Evolutionary conservation across 2,329 filamentous ascomycete species (phyloP).

Genomic region (Amphichorda felina): DNA sequence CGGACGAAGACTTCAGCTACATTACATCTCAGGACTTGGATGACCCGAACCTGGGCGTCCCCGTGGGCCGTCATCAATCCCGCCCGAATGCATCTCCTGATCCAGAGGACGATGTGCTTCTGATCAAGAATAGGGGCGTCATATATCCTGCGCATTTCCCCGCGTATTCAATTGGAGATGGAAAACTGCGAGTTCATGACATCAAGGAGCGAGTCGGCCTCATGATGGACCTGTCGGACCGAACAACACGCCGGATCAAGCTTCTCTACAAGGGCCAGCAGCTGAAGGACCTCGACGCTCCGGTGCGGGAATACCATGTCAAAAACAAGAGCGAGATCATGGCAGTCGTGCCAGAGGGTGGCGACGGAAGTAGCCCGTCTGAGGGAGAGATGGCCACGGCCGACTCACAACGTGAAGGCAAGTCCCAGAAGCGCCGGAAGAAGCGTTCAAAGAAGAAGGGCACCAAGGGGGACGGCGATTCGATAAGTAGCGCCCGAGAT

Average conservation of each 20-base stretch:
- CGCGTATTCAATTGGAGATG: constrained; percentile 63
- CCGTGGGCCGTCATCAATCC: constrained; percentile 25
- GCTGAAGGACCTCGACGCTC: constrained; percentile 50
- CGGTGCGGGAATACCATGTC: constrained; percentile 48
- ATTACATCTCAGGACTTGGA: constrained; percentile 68
- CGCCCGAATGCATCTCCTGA: constrained; percentile 20
- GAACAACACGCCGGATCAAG: constrained; percentile 41
- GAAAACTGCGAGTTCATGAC: constrained; percentile 54
- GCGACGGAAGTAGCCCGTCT: constrained; percentile 21
- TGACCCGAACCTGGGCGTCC: constrained; percentile 22
- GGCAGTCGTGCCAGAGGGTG: constrained; percentile 27
- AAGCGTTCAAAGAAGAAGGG: constrained; percentile 30
- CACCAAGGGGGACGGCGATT: constrained; percentile 22
- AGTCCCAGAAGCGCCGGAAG: constrained; percentile 24
- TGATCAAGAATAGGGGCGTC: constrained; percentile 56
- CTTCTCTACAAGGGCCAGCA: constrained; percentile 64
- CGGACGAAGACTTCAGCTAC: constrained; percentile 69
- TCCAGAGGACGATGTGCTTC: constrained; percentile 55
- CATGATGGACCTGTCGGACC: constrained; percentile 50
- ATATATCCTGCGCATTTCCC: constrained; percentile 63
- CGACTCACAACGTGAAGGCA: constrained; percentile 16
- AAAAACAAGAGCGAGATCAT: constrained; percentile 50
- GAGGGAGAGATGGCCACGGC: constrained; percentile 31
- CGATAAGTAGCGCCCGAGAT: constrained; percentile 31
- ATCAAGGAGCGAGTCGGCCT: constrained; percentile 56